phyloP scores from a whole-genome alignment of 164 flowering plant genomes.

The Aristolochia californica region DNA sequence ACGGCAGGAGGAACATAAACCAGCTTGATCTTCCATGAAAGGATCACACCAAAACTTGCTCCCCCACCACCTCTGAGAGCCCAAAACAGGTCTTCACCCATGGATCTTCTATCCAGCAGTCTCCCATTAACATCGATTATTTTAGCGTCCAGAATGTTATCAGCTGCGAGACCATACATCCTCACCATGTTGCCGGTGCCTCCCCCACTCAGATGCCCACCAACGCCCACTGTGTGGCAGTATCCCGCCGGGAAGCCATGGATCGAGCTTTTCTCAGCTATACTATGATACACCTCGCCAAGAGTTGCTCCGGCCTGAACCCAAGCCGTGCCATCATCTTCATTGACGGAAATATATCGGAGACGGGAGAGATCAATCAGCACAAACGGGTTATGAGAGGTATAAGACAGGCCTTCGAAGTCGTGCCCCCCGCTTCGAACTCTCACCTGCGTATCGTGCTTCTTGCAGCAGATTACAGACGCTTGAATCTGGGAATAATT shows the following conservation, averaged over 20 bases:
- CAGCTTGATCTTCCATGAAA: conserved; percentile 10
- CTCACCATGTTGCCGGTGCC: conserved; percentile 2
- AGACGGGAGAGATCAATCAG: conserved; percentile 15
- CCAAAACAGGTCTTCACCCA: conserved; percentile 21
- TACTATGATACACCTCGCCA: conserved; percentile 24
- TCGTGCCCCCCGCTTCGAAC: conserved; percentile 27
- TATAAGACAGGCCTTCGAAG: conserved; percentile 23
- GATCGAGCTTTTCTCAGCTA: conserved; percentile 11
- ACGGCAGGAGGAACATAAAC: neutral
- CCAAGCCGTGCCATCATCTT: conserved; percentile 15
- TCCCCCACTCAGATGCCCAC: conserved; percentile 3
- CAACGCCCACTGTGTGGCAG: conserved; percentile 6
- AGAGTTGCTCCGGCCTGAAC: conserved; percentile 22
- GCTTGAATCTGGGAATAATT: conserved; percentile 15
- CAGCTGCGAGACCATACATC: conserved; percentile 5
- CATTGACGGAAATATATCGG: conserved; percentile 9
- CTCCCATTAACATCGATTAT: conserved; percentile 2
- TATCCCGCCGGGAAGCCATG: conserved; percentile 2
- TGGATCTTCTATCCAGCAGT: conserved; percentile 9
- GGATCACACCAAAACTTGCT: conserved; percentile 10
- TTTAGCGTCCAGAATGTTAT: conserved; percentile 11
- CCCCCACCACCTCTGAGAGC: conserved; percentile 17
- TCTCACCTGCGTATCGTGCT: conserved; percentile 10
- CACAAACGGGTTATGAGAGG: conserved; percentile 10
- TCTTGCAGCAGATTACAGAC: conserved; percentile 14